Evolutionary conservation across 495 filamentous ascomycete species (phyloP).

Genomic region (Choiromyces venosus): DNA sequence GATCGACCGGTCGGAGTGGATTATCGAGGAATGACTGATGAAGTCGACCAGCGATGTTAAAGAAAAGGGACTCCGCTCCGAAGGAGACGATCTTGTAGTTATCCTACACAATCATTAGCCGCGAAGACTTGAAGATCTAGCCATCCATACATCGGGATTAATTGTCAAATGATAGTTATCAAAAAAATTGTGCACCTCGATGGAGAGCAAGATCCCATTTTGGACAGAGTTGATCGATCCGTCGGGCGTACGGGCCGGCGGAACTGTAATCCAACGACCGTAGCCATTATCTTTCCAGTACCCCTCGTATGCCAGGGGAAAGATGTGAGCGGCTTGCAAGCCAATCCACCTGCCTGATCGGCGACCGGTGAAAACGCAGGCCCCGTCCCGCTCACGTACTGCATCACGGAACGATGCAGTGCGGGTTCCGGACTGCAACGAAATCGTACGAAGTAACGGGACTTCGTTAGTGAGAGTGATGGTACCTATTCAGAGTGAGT

Average conservation of each 20-base stretch:
- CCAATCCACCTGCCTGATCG: slow-evolving; percentile 28
- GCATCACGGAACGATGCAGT: slow-evolving; percentile 37
- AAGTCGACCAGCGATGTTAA: too few species aligned
- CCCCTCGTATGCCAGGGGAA: too few species aligned
- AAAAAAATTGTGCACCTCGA: slow-evolving; percentile 22
- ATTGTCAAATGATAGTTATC: slow-evolving; percentile 27
- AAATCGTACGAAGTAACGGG: too few species aligned
- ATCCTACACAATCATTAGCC: too few species aligned
- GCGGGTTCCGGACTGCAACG: slow-evolving; percentile 29
- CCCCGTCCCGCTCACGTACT: slow-evolving; percentile 30
- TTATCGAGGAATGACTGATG: too few species aligned
- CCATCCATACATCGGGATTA: too few species aligned
- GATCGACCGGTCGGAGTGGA: too few species aligned
- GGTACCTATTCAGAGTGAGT: slow-evolving; percentile 21
- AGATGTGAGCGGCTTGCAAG: too few species aligned
- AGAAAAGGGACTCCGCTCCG: too few species aligned
- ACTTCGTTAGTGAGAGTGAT: slow-evolving; percentile 40
- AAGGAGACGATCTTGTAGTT: slow-evolving; percentile 44
- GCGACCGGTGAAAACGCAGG: slow-evolving; percentile 41
- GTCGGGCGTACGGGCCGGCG: slow-evolving; percentile 4
- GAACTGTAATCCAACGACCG: slow-evolving; percentile 31
- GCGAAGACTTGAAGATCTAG: too few species aligned
- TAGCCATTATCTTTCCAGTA: slow-evolving; percentile 8
- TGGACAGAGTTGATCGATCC: slow-evolving; percentile 26
- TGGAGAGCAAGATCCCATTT: slow-evolving; percentile 26